Evolutionary conservation across 23 red algal species (phyloP).

Genomic region (Gracilaria gracilis): DNA sequence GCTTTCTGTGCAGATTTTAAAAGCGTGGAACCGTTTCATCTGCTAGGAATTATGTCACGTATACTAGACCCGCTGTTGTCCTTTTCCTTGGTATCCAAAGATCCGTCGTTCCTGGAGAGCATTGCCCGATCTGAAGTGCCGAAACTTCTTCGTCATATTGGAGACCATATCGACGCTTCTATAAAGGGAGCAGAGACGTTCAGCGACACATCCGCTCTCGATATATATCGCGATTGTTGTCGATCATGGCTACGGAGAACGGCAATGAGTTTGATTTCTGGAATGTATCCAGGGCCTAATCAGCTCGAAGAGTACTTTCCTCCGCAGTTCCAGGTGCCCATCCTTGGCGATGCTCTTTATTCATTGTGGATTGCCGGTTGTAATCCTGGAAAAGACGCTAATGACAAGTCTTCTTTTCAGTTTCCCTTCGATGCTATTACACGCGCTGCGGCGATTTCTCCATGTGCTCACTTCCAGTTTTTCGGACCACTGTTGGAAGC

Average conservation of each 20-base stretch:
- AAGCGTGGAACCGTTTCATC: slow-evolving; percentile 48
- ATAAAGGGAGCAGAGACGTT: slow-evolving; percentile 11
- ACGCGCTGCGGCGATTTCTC: slow-evolving; percentile 33
- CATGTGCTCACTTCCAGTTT: slow-evolving; percentile 4
- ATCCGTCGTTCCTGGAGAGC: slow-evolving; percentile 13
- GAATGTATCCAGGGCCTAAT: slow-evolving; percentile 19
- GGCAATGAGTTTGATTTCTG: slow-evolving; percentile 28
- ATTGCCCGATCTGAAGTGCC: slow-evolving; percentile 25
- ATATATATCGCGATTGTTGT: slow-evolving; percentile 49
- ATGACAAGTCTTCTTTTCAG: slow-evolving; percentile 1
- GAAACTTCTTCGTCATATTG: slow-evolving; percentile 16
- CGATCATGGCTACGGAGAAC: slow-evolving; percentile 30
- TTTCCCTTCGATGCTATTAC: slow-evolving; percentile 1
- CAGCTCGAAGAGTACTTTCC: slow-evolving; percentile 32
- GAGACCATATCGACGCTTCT: slow-evolving; percentile 43
- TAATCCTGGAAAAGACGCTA: slow-evolving; percentile 13
- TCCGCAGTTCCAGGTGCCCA: neutral
- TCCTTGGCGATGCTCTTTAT: slow-evolving; percentile 18
- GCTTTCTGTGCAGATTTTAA: slow-evolving; percentile 34
- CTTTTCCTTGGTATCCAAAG: slow-evolving; percentile 3
- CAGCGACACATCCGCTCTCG: slow-evolving; percentile 28
- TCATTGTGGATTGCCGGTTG: slow-evolving; percentile 37
- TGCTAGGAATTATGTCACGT: slow-evolving; percentile 3
- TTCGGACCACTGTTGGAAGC: slow-evolving; percentile 38
- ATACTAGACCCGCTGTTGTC: slow-evolving; percentile 38